Percentiles rank a stretch among this genome's conserved stretches.
These are phyloP conservation scores for Nakazawaea ishiwadae DNA, from an alignment of 805 yeast genomes.

Conservation along the genomic window DNA sequence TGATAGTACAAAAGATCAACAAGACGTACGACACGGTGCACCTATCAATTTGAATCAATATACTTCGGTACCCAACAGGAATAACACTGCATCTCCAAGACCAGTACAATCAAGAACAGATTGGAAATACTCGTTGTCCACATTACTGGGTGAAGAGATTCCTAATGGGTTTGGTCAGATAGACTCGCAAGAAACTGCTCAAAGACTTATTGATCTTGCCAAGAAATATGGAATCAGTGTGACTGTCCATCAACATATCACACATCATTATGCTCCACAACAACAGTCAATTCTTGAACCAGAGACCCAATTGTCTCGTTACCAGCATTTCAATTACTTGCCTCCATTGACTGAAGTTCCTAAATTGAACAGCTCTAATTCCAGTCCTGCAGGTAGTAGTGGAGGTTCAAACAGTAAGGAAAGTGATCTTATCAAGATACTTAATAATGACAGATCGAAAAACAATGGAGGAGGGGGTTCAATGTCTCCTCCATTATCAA, in stretches of 20 bases:
- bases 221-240: constrained; percentile 51
- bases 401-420: constrained; percentile 23
- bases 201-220: constrained; percentile 56
- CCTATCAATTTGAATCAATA: constrained; percentile 11
- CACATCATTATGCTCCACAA: constrained; percentile 64
- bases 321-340: constrained; percentile 68
- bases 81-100: constrained; percentile 15
- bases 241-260: constrained; percentile 82
- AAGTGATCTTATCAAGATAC: constrained; percentile 37
- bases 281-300: constrained; percentile 33
- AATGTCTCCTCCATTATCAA: constrained; percentile 9
- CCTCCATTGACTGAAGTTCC: constrained; percentile 73
- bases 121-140: constrained; percentile 57
- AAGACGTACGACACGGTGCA: neutral
- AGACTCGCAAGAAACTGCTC: constrained; percentile 47
- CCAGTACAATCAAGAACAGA: constrained; percentile 37
- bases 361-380: constrained; percentile 53
- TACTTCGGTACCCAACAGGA: constrained; percentile 6
- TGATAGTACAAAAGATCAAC: neutral
- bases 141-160: constrained; percentile 39
- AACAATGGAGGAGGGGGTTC: constrained; percentile 4
- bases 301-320: constrained; percentile 51
- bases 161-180: constrained; percentile 45
- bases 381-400: constrained; percentile 32
- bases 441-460: constrained; percentile 27